Percentiles rank a stretch among this genome's conserved stretches.
phyloP scores from a whole-genome alignment of 306 rosid species.

The Dalbergia cultrata region DNA sequence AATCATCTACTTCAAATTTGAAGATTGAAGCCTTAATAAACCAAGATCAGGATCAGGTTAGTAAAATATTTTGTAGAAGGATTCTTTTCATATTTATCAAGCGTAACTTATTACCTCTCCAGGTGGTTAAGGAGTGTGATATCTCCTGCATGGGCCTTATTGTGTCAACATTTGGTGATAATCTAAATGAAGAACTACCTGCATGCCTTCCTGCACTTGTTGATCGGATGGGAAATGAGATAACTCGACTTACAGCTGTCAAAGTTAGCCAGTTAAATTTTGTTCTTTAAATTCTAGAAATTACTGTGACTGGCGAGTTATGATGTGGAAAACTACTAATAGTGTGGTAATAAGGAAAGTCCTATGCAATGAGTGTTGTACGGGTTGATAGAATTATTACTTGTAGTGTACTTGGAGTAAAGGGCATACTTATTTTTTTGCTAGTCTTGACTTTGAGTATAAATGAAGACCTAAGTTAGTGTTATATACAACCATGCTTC shows the following conservation, averaged over 20 bases:
- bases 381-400: neutral
- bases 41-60: slow-evolving; percentile 99
- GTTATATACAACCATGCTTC: neutral
- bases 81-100: slow-evolving; percentile 21
- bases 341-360: neutral
- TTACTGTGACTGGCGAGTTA: neutral
- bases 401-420: neutral
- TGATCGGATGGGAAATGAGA: slow-evolving; percentile 99
- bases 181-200: slow-evolving; percentile 77
- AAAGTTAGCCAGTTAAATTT: slow-evolving; percentile 67
- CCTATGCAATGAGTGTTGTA: neutral
- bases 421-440: slow-evolving; percentile 1
- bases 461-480: neutral
- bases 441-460: neutral
- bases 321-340: slow-evolving; percentile 1
- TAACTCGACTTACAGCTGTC: slow-evolving; percentile 97
- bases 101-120: slow-evolving; percentile 47
- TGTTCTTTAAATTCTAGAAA: slow-evolving; percentile 28
- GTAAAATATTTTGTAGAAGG: slow-evolving; percentile 45
- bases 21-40: slow-evolving; percentile 98
- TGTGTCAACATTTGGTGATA: slow-evolving; percentile 97
- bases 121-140: slow-evolving; percentile 99
- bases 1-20: slow-evolving; percentile 96
- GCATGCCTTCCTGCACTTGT: slow-evolving; percentile 98
- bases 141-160: slow-evolving; percentile 98